phyloP scores from a whole-genome alignment of 495 filamentous ascomycete genomes.

The Podospora fimiseda region DNA sequence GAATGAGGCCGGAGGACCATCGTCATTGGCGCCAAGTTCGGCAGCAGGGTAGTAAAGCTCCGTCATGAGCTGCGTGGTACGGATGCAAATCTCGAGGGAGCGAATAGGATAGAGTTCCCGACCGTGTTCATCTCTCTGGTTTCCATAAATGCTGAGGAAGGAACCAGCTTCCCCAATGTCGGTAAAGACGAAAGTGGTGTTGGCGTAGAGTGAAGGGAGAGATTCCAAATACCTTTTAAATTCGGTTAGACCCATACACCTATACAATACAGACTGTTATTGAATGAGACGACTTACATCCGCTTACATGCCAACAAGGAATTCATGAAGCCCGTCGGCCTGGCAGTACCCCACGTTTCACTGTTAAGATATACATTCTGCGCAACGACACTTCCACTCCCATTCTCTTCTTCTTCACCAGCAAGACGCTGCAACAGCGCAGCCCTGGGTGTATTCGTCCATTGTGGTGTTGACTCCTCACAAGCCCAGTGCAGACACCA shows the following conservation, averaged over 20 bases:
- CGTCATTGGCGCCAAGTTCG: not conserved
- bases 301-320: slow-evolving; percentile 19
- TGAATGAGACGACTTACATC: slow-evolving; percentile 18
- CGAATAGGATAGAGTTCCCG: slow-evolving; percentile 6
- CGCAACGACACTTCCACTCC: slow-evolving; percentile 1
- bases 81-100: slow-evolving; percentile 20
- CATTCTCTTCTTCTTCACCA: not conserved
- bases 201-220: slow-evolving; percentile 17
- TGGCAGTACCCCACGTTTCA: not conserved
- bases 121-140: not conserved
- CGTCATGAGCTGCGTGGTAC: slow-evolving; percentile 15
- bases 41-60: slow-evolving; percentile 20
- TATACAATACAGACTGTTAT: too few species aligned
- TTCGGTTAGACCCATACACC: too few species aligned
- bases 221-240: slow-evolving; percentile 21
- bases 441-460: not conserved
- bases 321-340: not conserved
- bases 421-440: slow-evolving; percentile 10
- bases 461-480: slow-evolving; percentile 8
- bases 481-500: slow-evolving; percentile 26
- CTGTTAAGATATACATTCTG: not conserved
- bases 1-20: slow-evolving; percentile 3
- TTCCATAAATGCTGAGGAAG: slow-evolving; percentile 16
- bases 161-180: slow-evolving; percentile 12
- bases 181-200: slow-evolving; percentile 25